Conservation (phyloP, 2,329 filamentous ascomycete genomes). For the Nemania serpens region DNA sequence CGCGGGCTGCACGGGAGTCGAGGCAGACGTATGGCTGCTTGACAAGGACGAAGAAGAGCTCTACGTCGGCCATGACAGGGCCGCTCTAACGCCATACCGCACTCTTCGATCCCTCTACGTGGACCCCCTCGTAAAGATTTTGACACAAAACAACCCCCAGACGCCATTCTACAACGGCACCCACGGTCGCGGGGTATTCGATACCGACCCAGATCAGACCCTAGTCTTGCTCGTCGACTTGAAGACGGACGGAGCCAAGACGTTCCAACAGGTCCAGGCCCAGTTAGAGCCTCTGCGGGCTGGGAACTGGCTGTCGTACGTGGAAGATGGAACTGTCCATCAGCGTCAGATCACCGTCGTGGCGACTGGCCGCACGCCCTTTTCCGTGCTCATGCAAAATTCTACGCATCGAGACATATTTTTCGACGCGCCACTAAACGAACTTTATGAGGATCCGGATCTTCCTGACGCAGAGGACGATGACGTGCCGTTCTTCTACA, state of each 20-base stretch:
- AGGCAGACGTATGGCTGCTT: constrained; percentile 71
- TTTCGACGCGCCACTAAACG: constrained; percentile 66
- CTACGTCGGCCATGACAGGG: constrained; percentile 66
- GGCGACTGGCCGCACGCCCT: constrained; percentile 67
- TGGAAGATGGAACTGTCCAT: constrained; percentile 55
- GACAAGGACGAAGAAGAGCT: constrained; percentile 52
- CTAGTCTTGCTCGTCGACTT: constrained; percentile 71
- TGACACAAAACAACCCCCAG: constrained; percentile 57
- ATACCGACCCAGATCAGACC: constrained; percentile 55
- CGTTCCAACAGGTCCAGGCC: constrained; percentile 56
- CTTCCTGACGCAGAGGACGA: constrained; percentile 11
- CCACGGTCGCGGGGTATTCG: constrained; percentile 60
- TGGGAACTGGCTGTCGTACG: constrained; percentile 60
- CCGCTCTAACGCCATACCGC: constrained; percentile 56
- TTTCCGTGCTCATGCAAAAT: constrained; percentile 59
- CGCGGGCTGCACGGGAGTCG: constrained; percentile 65
- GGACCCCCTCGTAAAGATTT: constrained; percentile 63
- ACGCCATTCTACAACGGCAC: constrained; percentile 52
- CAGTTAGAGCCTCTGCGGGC: constrained; percentile 64
- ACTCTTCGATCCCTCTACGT: constrained; percentile 69
- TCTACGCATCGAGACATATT: constrained; percentile 64
- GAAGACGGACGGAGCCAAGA: constrained; percentile 61
- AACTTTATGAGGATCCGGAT: constrained; percentile 45
- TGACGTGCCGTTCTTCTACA: constrained; percentile 42
- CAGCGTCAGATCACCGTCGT: constrained; percentile 69